Conservation (phyloP, 805 yeast species). For the Nakazawaea molendinolei region DNA sequence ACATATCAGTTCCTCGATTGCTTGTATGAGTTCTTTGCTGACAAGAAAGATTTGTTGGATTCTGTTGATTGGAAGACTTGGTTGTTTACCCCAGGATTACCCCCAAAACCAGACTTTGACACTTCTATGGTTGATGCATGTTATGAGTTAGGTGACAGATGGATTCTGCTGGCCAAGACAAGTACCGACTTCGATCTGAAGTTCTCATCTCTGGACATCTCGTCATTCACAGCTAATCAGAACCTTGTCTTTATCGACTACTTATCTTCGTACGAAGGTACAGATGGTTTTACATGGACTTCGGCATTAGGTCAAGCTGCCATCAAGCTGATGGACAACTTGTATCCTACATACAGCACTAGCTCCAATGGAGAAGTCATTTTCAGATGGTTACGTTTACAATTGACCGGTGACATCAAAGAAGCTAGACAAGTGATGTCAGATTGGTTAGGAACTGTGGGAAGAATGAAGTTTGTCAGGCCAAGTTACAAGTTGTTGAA, state of each 20-base stretch:
- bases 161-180: constrained; percentile 40
- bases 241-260: constrained; percentile 73
- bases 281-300: constrained; percentile 33
- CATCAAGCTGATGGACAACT: constrained; percentile 22
- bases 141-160: constrained; percentile 53
- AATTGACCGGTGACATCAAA: constrained; percentile 45
- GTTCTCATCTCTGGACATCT: constrained; percentile 46
- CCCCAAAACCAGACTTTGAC: constrained; percentile 80
- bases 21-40: constrained; percentile 51
- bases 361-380: constrained; percentile 76
- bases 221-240: constrained; percentile 64
- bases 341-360: constrained; percentile 34
- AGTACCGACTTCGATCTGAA: constrained; percentile 17
- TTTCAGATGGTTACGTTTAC: constrained; percentile 69
- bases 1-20: constrained; percentile 76
- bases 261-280: constrained; percentile 42
- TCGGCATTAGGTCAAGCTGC: constrained; percentile 26
- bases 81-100: constrained; percentile 80
- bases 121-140: constrained; percentile 74
- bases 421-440: constrained; percentile 50
- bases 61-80: constrained; percentile 80
- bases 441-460: constrained; percentile 84
- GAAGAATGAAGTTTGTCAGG: constrained; percentile 91
- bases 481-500: constrained; percentile 72
- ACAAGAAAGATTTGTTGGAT: constrained; percentile 46